Percentiles rank a stretch among this genome's conserved stretches.
Evolutionary conservation across 192 early-diverging fungal species (phyloP).

Genomic region (Geranomyces michiganensis): DNA sequence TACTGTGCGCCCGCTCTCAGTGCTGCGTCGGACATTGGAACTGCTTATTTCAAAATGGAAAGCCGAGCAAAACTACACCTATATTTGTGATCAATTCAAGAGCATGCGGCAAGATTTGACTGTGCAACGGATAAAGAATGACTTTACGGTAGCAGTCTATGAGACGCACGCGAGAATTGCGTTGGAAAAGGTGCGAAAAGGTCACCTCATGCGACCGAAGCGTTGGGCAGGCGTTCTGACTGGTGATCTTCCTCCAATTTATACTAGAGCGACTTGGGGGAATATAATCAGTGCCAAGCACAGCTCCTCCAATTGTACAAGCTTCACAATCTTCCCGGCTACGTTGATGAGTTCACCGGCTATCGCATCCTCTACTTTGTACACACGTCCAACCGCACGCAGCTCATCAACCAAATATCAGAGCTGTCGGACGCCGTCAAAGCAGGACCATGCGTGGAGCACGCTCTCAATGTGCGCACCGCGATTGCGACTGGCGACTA

Average conservation of each 20-base stretch:
- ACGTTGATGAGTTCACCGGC: conserved; percentile 87
- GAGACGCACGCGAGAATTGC: conserved; percentile 95
- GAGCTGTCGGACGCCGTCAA: conserved; percentile 73
- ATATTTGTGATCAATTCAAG: conserved; percentile 97
- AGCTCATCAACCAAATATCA: conserved; percentile 78
- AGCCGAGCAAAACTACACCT: conserved; percentile 85
- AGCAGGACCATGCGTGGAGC: conserved; percentile 62
- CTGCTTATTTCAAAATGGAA: conserved; percentile 81
- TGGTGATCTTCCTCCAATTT: background rate
- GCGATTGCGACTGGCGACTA: conserved; percentile 84
- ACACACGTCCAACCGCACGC: conserved; percentile 83
- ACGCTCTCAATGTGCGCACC: conserved; percentile 84
- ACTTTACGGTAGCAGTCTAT: conserved; percentile 93
- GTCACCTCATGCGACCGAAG: too few species aligned
- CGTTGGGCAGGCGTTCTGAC: background rate
- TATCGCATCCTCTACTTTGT: conserved; percentile 93
- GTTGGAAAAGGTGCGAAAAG: conserved; percentile 74
- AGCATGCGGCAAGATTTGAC: conserved; percentile 94
- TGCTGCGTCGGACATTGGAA: conserved; percentile 78
- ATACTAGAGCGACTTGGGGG: conserved; percentile 83
- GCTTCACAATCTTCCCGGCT: conserved; percentile 65
- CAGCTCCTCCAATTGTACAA: conserved; percentile 89
- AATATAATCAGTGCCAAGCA: conserved; percentile 97
- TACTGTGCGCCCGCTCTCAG: conserved; percentile 84
- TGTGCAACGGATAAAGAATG: conserved; percentile 91